phyloP scores from a whole-genome alignment of 2,329 filamentous ascomycete genomes.

The Chaetothyriales sp. region DNA sequence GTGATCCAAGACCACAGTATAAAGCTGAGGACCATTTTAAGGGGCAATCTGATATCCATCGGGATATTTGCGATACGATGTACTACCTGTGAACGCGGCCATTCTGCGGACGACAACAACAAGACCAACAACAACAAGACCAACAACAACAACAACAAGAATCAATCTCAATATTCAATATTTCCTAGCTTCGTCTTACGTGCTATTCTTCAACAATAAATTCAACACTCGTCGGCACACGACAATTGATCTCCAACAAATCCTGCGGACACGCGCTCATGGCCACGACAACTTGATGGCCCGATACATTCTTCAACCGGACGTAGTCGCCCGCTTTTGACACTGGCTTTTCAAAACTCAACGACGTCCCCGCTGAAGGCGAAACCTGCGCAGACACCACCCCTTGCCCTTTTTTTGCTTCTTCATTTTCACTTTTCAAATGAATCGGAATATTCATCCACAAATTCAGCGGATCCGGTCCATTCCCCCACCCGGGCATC shows the following conservation, averaged over 20 bases:
- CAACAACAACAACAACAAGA: neutral
- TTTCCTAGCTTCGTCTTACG: neutral
- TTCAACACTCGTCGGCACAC: slow-evolving; percentile 23
- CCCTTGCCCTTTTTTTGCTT: neutral
- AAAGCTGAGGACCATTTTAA: neutral
- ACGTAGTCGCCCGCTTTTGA: slow-evolving; percentile 26
- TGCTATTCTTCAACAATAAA: slow-evolving; percentile 10
- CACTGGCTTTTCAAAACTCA: slow-evolving; percentile 24
- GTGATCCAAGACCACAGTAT: neutral
- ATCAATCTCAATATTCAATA: neutral
- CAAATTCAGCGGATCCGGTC: slow-evolving; percentile 31
- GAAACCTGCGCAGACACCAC: neutral
- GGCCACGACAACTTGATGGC: slow-evolving; percentile 24
- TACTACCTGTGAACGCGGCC: neutral
- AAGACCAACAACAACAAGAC: slow-evolving; percentile 11
- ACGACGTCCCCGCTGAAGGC: slow-evolving; percentile 14
- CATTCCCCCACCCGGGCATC: slow-evolving; percentile 16
- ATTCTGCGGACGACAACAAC: slow-evolving; percentile 8
- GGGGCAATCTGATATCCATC: neutral
- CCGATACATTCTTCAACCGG: slow-evolving; percentile 23
- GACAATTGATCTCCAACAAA: slow-evolving; percentile 26
- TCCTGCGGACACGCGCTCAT: slow-evolving; percentile 34
- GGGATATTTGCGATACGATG: neutral
- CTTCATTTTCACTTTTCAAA: neutral
- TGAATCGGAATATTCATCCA: slow-evolving; percentile 32